A percentile compares a stretch with the other conserved stretches of the same genome.
Evolutionary conservation across 2,329 filamentous ascomycete genomes (phyloP).

Genomic region (Kalmusia sp.): DNA sequence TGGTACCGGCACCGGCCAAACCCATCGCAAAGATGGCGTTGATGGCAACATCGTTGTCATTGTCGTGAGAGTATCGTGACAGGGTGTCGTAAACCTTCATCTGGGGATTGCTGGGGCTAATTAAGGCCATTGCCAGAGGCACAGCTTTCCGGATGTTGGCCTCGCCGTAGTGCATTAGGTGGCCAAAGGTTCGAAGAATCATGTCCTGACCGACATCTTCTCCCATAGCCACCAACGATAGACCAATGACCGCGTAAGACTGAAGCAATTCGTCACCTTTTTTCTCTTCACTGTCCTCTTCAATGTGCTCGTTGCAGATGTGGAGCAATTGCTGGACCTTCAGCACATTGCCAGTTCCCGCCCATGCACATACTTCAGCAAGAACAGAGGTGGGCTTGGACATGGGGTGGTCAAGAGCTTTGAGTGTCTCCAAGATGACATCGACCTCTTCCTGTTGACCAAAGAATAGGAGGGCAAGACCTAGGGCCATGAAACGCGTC

Average conservation of each 20-base stretch:
- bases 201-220: slow-evolving; percentile 99
- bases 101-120: slow-evolving; percentile 97
- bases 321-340: slow-evolving; percentile 98
- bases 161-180: slow-evolving; percentile 99
- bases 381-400: slow-evolving; percentile 94
- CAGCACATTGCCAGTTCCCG: slow-evolving; percentile 92
- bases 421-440: slow-evolving; percentile 93
- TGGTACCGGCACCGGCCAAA: slow-evolving; percentile 92
- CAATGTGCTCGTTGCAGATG: slow-evolving; percentile 97
- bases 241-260: slow-evolving; percentile 92
- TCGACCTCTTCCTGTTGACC: slow-evolving; percentile 99
- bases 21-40: slow-evolving; percentile 99
- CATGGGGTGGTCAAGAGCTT: slow-evolving; percentile 96
- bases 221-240: slow-evolving; percentile 95
- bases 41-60: slow-evolving; percentile 96
- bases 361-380: slow-evolving; percentile 97
- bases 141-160: slow-evolving; percentile 96
- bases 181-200: slow-evolving; percentile 95
- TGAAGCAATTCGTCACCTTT: slow-evolving; percentile 95
- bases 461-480: slow-evolving; percentile 92
- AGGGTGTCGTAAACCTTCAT: slow-evolving; percentile 99
- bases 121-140: slow-evolving; percentile 92
- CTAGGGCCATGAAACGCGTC: slow-evolving; percentile 95
- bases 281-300: slow-evolving; percentile 87
- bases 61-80: slow-evolving; percentile 97